Evolutionary conservation across 2,329 filamentous ascomycete species (phyloP), one percentile per base, ranked within the genome.

Genomic region (Albifimbria verrucaria): DNA sequence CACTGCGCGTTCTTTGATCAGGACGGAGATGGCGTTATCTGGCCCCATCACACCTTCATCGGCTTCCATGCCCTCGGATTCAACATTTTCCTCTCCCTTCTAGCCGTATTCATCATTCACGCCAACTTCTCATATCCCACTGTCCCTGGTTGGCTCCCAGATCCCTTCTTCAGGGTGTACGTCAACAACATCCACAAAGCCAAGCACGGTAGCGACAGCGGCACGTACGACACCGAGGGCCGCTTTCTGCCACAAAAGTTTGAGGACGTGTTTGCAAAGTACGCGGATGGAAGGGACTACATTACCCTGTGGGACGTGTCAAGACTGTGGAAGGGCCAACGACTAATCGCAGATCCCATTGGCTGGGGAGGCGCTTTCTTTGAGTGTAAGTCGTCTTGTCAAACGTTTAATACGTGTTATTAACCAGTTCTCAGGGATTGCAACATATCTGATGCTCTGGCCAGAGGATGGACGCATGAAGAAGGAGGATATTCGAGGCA

Each of bases 401-500:
- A 5, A 17, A 12, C 12, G 6, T 39, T 6, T 6, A 6, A 4
- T 17, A 39, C 18, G 12, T n/a, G 18, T 39, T 39, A 4, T n/a
- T 39, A 6, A 39, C 11, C n/a, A 18, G 7, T 20, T 3, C n/a
- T 2, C 18, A 63, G 63, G 62, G 59, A 10, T 58, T 17, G 52
- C 56, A 0, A 77, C 77, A 1, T 82, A 78, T 52, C 59, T 83
- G 17, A 67, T 85, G 44, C 66, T 83, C 1, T 63, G 61, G 76
- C 80, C 81, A 0, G 72, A 75, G 41, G 79, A 85, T 60, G 81
- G 81, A 0, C 69, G 70, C 49, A 74, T 85, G 67, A 72, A 66
- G 60, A 85, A 85, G 65, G 80, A 85, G 45, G 81, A 85, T 9
- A 54, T 65, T 7, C 59, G 62, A 1, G 53, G 54, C 3, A 24